Evolutionary conservation across 805 yeast genomes (phyloP).

Genomic region (Cyberlindnera galapagoensis): DNA sequence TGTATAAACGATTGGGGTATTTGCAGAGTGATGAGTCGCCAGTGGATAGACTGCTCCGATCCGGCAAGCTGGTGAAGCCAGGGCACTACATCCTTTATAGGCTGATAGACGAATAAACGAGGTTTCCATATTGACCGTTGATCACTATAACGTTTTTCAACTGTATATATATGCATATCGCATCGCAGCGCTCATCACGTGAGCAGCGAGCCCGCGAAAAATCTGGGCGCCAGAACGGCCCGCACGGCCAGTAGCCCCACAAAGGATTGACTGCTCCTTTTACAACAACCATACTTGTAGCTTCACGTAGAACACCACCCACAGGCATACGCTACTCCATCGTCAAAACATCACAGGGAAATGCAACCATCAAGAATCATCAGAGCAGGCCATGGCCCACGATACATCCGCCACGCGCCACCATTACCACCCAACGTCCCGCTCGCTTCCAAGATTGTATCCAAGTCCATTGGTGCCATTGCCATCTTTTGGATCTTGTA

Average conservation of each 20-base stretch:
- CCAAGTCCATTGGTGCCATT: slow-evolving; percentile 71
- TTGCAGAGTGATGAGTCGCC: slow-evolving; percentile 36
- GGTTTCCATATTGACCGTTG: too few species aligned
- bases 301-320: too few species aligned
- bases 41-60: slow-evolving; percentile 32
- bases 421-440: slow-evolving; percentile 63
- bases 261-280: too few species aligned
- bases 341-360: too few species aligned
- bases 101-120: neutral
- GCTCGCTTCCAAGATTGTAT: slow-evolving; percentile 47
- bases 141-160: too few species aligned
- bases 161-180: too few species aligned
- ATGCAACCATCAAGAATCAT: slow-evolving; percentile 13
- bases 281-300: too few species aligned
- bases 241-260: too few species aligned
- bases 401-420: slow-evolving; percentile 44
- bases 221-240: too few species aligned
- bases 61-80: slow-evolving; percentile 36
- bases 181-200: too few species aligned
- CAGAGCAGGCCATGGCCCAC: slow-evolving; percentile 16
- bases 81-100: slow-evolving; percentile 33
- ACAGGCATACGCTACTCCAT: too few species aligned
- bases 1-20: slow-evolving; percentile 41
- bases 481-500: slow-evolving; percentile 88
- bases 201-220: too few species aligned